Percentiles rank a stretch among this genome's conserved stretches.
Evolutionary conservation across 148 eudicot genomes (phyloP).

Genomic region (Chenopodium quinoa): DNA sequence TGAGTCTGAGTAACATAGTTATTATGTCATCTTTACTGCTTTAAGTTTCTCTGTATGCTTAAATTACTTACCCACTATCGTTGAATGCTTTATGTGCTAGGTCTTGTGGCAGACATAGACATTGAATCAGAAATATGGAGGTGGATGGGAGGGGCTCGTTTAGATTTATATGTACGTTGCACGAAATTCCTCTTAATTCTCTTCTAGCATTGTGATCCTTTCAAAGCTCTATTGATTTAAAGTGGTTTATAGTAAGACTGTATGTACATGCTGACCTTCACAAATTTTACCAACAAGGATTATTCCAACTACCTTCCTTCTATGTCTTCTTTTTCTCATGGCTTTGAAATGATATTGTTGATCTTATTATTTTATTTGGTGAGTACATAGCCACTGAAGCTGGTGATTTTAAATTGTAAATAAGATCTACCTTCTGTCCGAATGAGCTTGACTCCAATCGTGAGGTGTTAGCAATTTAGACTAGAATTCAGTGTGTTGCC

Average conservation of each 20-base stretch:
- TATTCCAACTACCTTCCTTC: background rate
- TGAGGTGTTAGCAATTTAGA: background rate
- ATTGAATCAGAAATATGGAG: conserved; percentile 95
- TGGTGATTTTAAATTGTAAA: background rate
- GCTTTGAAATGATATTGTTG: background rate
- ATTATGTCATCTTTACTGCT: background rate
- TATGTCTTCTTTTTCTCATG: background rate
- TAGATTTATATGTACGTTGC: conserved; percentile 75
- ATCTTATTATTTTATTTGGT: background rate
- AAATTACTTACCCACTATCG: conserved; percentile 1
- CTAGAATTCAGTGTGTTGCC: background rate
- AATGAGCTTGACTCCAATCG: background rate
- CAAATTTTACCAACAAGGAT: background rate
- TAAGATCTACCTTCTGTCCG: background rate
- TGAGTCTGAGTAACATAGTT: background rate
- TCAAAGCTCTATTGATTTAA: background rate
- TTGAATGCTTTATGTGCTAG: conserved; percentile 36
- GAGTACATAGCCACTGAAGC: background rate
- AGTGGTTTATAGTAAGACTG: background rate
- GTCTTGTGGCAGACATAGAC: conserved; percentile 91
- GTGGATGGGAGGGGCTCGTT: conserved; percentile 96
- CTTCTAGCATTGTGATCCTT: background rate
- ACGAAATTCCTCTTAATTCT: background rate
- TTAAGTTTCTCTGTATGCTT: background rate
- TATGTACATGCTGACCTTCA: background rate